A percentile compares a stretch with the other conserved stretches of the same genome.
Evolutionary conservation across 1,139 yeast species (phyloP).

Genomic region (Magnusiomyces paraingens): DNA sequence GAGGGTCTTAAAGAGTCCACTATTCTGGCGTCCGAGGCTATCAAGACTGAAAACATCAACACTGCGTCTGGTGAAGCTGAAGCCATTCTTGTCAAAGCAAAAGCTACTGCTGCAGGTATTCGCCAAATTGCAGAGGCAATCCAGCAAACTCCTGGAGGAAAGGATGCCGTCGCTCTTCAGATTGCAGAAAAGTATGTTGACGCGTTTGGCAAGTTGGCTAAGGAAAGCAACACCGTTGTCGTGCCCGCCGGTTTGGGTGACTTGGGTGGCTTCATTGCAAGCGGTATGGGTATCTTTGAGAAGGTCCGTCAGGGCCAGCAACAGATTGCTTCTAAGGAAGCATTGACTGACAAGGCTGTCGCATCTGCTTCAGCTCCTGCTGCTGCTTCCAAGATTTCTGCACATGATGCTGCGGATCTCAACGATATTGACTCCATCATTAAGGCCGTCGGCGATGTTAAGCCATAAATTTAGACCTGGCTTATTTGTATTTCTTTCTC

Average conservation of each 20-base stretch:
- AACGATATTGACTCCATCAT: not conserved
- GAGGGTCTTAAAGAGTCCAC: constrained; percentile 71
- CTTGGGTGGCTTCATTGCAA: constrained; percentile 66
- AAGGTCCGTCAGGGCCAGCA: constrained; percentile 36
- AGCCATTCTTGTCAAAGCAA: constrained; percentile 59
- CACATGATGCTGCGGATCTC: not conserved
- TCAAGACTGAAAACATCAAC: constrained; percentile 55
- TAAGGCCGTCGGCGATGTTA: not conserved
- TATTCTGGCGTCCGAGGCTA: constrained; percentile 67
- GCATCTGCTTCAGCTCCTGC: not conserved
- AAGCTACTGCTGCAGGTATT: constrained; percentile 71
- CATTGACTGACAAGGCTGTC: not conserved
- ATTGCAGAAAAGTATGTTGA: constrained; percentile 81
- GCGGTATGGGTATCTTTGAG: constrained; percentile 68
- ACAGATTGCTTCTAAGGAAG: not conserved
- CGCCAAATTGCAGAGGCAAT: constrained; percentile 61
- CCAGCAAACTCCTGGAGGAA: constrained; percentile 60
- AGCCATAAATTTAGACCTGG: not conserved
- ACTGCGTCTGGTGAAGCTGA: constrained; percentile 66
- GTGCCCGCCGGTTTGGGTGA: constrained; percentile 74
- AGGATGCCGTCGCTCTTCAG: constrained; percentile 68
- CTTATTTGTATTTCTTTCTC: not conserved
- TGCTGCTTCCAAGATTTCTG: not conserved
- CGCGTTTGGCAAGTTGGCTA: constrained; percentile 76
- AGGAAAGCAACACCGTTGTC: constrained; percentile 71